Evolutionary conservation across 257 asterid species (phyloP).

Genomic region (Solanum tarapatanum): DNA sequence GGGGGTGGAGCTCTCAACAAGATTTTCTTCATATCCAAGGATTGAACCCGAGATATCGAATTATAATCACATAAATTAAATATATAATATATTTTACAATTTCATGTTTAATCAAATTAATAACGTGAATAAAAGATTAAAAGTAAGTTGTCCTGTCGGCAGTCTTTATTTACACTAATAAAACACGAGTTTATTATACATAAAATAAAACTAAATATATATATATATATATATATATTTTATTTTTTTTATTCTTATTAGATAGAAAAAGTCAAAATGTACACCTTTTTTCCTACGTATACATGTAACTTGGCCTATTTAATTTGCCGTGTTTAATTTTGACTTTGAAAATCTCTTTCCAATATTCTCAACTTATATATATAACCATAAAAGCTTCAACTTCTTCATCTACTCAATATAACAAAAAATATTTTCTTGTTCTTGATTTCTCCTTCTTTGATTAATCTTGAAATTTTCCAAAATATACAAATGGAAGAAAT

Average conservation of each 20-base stretch:
- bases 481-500: constrained; percentile 27
- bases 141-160: neutral
- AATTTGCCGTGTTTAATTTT: neutral
- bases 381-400: neutral
- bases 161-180: neutral
- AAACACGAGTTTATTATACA: neutral
- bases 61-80: neutral
- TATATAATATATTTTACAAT: no score
- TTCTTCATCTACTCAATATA: neutral
- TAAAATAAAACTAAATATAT: neutral
- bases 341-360: neutral
- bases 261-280: neutral
- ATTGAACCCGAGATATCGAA: no score
- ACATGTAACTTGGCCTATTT: neutral
- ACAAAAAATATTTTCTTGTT: neutral
- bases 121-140: no score
- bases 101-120: no score
- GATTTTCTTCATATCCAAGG: no score
- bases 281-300: neutral
- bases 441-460: neutral
- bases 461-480: neutral
- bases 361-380: neutral
- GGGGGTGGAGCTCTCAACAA: no score
- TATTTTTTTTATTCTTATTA: neutral
- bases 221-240: no score